phyloP scores from a whole-genome alignment of 139 green algal species.

The Protoeuglena noctilucae region DNA sequence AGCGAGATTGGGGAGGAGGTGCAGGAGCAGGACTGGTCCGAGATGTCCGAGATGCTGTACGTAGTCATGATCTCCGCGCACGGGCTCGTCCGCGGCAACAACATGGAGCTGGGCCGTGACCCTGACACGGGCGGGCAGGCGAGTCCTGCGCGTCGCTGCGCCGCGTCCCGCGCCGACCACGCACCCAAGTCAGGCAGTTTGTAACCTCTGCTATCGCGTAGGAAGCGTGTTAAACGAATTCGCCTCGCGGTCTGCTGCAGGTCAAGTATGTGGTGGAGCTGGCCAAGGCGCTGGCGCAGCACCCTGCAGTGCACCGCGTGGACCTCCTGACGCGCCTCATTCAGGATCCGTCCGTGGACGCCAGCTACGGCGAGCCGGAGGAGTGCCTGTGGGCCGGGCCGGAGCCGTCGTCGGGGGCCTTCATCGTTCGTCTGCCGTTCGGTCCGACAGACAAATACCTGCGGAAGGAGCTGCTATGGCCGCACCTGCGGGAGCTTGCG shows the following conservation, averaged over 20 bases:
- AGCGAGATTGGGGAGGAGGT: too few species aligned
- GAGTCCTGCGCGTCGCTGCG: too few species aligned
- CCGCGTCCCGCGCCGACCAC: too few species aligned
- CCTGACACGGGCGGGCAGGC: conserved; percentile 80
- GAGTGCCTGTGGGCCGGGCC: conserved; percentile 41
- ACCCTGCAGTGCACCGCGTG: conserved; percentile 77
- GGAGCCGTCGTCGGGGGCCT: conserved; percentile 23
- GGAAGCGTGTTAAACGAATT: too few species aligned
- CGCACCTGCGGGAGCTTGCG: conserved; percentile 76
- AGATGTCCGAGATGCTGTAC: conserved; percentile 28
- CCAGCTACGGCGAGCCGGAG: conserved; percentile 43
- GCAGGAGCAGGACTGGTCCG: conserved; percentile 4
- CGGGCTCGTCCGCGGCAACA: conserved; percentile 67
- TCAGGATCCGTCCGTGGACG: conserved; percentile 44
- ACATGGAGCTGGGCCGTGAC: conserved; percentile 86
- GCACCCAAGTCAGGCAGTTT: too few species aligned
- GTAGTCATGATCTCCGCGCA: conserved; percentile 73
- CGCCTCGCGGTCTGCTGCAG: too few species aligned
- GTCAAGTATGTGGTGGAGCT: conserved; percentile 96
- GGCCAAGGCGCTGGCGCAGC: conserved; percentile 55
- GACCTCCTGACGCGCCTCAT: conserved; percentile 84
- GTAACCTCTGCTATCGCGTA: too few species aligned
- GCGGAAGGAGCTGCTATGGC: conserved; percentile 80
- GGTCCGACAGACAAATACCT: conserved; percentile 55
- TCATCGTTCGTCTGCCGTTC: conserved; percentile 73